Conservation (phyloP, 495 filamentous ascomycete genomes). For the Penicillium subrubescens region DNA sequence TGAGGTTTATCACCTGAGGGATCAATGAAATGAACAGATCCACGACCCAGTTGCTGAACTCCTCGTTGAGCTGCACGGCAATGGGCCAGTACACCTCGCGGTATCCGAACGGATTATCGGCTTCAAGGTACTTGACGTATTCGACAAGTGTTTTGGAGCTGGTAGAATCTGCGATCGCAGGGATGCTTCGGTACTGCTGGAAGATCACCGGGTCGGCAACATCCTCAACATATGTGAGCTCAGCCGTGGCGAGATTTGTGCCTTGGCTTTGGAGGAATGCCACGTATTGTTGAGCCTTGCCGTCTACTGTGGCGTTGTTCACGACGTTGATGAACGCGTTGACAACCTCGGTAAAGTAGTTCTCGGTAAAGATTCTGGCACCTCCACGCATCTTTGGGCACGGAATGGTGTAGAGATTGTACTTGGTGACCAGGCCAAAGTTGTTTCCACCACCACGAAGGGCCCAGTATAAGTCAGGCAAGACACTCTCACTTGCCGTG, state of each 20-base stretch:
- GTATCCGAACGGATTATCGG: slow-evolving; percentile 41
- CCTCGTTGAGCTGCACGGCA: slow-evolving; percentile 38
- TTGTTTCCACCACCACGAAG: slow-evolving; percentile 55
- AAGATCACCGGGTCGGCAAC: slow-evolving; percentile 44
- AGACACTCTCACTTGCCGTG: slow-evolving; percentile 36
- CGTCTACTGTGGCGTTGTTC: slow-evolving; percentile 36
- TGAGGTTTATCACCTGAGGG: slow-evolving; percentile 34
- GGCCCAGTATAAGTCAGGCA: slow-evolving; percentile 53
- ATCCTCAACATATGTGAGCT: slow-evolving; percentile 45
- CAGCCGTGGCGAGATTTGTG: slow-evolving; percentile 33
- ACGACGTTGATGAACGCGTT: slow-evolving; percentile 43
- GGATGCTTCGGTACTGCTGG: slow-evolving; percentile 40
- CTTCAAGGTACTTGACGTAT: slow-evolving; percentile 46
- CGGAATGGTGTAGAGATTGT: slow-evolving; percentile 42
- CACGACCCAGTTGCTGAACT: slow-evolving; percentile 38
- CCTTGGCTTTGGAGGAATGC: slow-evolving; percentile 39
- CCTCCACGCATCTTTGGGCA: slow-evolving; percentile 45
- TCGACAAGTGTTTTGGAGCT: slow-evolving; percentile 46
- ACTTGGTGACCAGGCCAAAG: slow-evolving; percentile 53
- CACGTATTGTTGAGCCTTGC: slow-evolving; percentile 49
- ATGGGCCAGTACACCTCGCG: slow-evolving; percentile 50
- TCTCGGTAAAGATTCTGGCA: slow-evolving; percentile 41
- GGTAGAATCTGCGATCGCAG: slow-evolving; percentile 37
- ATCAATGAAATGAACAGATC: slow-evolving; percentile 39
- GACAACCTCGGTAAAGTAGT: slow-evolving; percentile 37